Evolutionary conservation across 1,139 yeast genomes (phyloP), one percentile per base, ranked within the genome.

Genomic region (Suhomyces anneliseae): DNA sequence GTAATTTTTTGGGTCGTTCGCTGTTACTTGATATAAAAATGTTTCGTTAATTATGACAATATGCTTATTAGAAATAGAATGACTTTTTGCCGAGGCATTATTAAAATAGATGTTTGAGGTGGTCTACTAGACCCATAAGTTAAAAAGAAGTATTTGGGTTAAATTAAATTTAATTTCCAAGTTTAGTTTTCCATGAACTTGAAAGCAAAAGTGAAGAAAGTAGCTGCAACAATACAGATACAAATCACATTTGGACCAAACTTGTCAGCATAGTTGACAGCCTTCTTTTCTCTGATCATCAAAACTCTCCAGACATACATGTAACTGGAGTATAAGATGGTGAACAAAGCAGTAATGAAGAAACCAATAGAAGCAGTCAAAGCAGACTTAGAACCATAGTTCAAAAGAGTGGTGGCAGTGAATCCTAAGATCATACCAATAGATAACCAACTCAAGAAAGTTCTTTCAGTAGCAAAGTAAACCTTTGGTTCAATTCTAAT

Each of bases 291-390:
- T 62, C 99, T 82, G 57, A 93, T 90, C 65, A 85, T 85, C 45
- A 83, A 66, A 8, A 90, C 93, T 68, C 99, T 82, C 83, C 88
- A 86, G 41, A 90, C 69, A 67, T 90, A 93, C 59, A 81, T 79
- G 56, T 75, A 79, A 15, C 87, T 78, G n/a, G 97, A 80, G 65
- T 92, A 92, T 15, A 74, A 47, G 49, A 92, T 79, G 10, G 95
- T 85, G 51, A 82, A 70, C 36, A 90, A 73, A 0, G 98, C 90
- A 27, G 95, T 83, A 19, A 88, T 49, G 69, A 88, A 90, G 69
- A 93, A 93, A n/a, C 96, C 95, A 47, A 90, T 77, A 1, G 97
- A 85, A 0, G 97, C 96, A 39, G 89, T 78, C 57, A 90, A 75
- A 0, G 97, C 84, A 38, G 83, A 70, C 43, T 72, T 70, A 49